phyloP scores from a whole-genome alignment of 2,329 filamentous ascomycete genomes.

The Fusarium abutilonis region DNA sequence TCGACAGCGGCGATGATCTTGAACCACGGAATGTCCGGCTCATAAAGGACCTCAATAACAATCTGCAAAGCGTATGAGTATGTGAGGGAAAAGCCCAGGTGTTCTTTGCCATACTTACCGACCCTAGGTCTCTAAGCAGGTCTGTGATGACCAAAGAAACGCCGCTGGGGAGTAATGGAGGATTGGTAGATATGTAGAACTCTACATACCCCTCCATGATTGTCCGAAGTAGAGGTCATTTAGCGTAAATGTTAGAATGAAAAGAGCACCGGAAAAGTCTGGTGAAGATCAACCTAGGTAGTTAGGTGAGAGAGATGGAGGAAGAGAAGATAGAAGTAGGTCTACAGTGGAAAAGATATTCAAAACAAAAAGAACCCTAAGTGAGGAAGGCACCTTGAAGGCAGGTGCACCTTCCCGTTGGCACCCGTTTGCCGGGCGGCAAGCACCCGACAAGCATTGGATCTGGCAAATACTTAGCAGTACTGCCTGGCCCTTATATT shows the following conservation, averaged over 20 bases:
- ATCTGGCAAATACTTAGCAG: background rate
- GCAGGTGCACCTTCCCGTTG: conserved; percentile 6
- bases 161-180: conserved; percentile 47
- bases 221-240: background rate
- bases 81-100: background rate
- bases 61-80: conserved; percentile 2
- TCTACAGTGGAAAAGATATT: background rate
- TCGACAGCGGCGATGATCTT: conserved; percentile 43
- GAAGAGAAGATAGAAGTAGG: background rate
- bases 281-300: background rate
- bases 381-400: background rate
- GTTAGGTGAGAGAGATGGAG: background rate
- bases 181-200: conserved; percentile 51
- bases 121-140: conserved; percentile 8
- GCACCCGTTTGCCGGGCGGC: conserved; percentile 15
- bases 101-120: conserved; percentile 23
- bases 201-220: conserved; percentile 41
- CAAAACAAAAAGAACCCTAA: background rate
- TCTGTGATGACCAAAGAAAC: conserved; percentile 43
- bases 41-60: conserved; percentile 50
- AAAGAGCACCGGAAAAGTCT: background rate
- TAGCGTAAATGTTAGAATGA: background rate
- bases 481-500: background rate
- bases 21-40: conserved; percentile 51
- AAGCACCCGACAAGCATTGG: conserved; percentile 1